Conservation (phyloP, 495 filamentous ascomycete species). For the Delitschia confertaspora region DNA sequence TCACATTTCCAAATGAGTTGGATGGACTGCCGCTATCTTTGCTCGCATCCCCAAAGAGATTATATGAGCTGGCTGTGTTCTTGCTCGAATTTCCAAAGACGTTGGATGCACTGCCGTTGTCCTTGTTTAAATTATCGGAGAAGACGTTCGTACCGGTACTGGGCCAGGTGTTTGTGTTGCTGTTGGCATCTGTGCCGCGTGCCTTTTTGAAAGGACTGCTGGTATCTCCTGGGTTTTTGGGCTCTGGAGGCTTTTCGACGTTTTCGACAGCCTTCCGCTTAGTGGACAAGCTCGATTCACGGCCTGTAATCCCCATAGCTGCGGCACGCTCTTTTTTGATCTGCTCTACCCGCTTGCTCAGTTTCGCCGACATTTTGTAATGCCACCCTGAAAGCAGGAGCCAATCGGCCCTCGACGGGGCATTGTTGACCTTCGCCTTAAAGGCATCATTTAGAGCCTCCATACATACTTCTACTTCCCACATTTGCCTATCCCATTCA, state of each 20-base stretch:
- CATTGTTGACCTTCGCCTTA: conserved; percentile 8
- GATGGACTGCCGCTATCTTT: too few relatives aligned
- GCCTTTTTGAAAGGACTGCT: not conserved
- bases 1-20: conserved; percentile 1
- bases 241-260: not conserved
- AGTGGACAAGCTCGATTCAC: conserved; percentile 11
- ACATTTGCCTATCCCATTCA: too few relatives aligned
- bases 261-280: conserved; percentile 13
- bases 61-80: not conserved
- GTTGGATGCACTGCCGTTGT: too few relatives aligned
- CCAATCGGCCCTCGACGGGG: conserved; percentile 13
- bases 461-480: too few relatives aligned
- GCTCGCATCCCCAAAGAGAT: not conserved
- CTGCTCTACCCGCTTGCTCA: conserved; percentile 2
- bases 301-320: conserved; percentile 10
- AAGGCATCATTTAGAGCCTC: conserved; percentile 11
- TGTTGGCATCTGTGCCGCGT: conserved; percentile 1
- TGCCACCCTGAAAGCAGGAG: conserved; percentile 13
- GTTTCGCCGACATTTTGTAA: not conserved
- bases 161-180: not conserved
- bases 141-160: not conserved
- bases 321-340: conserved; percentile 4
- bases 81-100: conserved; percentile 6
- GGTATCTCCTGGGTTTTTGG: not conserved
- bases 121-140: too few relatives aligned